Conservation (phyloP, 164 flowering plant species). For the Stephania japonica region DNA sequence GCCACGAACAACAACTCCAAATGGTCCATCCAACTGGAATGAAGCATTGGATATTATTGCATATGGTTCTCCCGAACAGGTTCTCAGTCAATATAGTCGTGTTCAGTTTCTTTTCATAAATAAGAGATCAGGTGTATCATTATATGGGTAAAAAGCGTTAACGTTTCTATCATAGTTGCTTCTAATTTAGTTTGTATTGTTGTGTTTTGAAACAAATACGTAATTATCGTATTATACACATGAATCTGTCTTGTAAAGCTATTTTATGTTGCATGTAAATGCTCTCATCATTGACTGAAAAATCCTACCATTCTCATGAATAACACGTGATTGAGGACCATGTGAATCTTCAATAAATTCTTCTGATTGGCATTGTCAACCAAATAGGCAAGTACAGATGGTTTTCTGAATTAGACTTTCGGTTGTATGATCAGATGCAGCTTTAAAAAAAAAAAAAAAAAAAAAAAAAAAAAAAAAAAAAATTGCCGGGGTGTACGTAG, state of each 20-base stretch:
- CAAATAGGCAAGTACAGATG: background rate
- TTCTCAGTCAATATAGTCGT: slow-evolving; percentile 9
- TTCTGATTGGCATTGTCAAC: no score
- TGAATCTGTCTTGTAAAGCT: no score
- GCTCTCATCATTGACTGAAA: no score
- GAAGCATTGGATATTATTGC: slow-evolving; percentile 90
- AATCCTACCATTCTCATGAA: no score
- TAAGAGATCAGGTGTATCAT: background rate
- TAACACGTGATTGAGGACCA: no score
- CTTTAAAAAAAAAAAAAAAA: no score
- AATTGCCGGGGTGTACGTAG: background rate
- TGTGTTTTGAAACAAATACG: no score
- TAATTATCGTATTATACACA: no score
- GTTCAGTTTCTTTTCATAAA: background rate
- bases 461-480: no score
- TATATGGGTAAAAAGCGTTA: no score
- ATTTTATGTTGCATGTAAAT: no score
- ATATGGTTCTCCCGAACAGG: slow-evolving; percentile 91
- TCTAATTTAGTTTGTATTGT: background rate
- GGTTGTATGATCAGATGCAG: background rate
- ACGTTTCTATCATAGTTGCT: background rate
- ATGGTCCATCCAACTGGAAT: slow-evolving; percentile 89
- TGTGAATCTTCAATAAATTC: no score
- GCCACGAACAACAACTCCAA: slow-evolving; percentile 38
- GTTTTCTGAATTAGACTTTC: background rate